Evolutionary conservation across 768 basidiomycete species (phyloP), one percentile per base, ranked within the genome.

Genomic region (Termitomyces sp.): DNA sequence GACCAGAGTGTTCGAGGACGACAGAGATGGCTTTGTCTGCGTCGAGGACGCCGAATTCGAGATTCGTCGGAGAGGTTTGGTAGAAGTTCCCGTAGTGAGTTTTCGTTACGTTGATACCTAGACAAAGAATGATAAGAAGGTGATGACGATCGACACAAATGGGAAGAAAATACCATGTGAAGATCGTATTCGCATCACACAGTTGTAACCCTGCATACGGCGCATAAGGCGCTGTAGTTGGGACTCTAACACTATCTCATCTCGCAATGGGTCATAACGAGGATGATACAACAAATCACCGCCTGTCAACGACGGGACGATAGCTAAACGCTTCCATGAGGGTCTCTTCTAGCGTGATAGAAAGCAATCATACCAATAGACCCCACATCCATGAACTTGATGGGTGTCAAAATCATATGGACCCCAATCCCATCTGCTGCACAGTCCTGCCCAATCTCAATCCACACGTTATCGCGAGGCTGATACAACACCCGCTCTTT

Each of bases 221-320:
- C 77, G 74, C 31, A 92, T 65, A 7, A 95, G 66, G 19, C 91
- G 79, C 54, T 77, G 77, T 21, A 98, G 66, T 64, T 98, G 91
- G n/a, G 87, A 87, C n/a, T 79, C 72, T 12, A 99, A 65, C 5
- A 83, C 74, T 8, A 75, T 64, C 8, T 78, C 78, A 67, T 97
- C 94, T 48, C 89, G 81, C 7, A 71, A 68, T 3, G 83, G 79
- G 52, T 87, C 81, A 68, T 93, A 99, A n/a, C 91, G 82, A 9
- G 96, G 97, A 65, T 95, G 90, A 75, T 88, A 96, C 72, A 89
- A 95, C 1, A 96, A 65, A 56, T 95, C 92, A 19, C 97, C 97
- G 14, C 97, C 97, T 7, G 92, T 93, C 11, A 84, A 68, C 0
- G 85, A 85, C 0, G 89, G 68, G 6, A 95, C 78, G 4, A 78